A percentile compares a stretch with the other conserved stretches of the same genome.
phyloP scores from a whole-genome alignment of 2,329 filamentous ascomycete species.

The Fusarium annulatum region DNA sequence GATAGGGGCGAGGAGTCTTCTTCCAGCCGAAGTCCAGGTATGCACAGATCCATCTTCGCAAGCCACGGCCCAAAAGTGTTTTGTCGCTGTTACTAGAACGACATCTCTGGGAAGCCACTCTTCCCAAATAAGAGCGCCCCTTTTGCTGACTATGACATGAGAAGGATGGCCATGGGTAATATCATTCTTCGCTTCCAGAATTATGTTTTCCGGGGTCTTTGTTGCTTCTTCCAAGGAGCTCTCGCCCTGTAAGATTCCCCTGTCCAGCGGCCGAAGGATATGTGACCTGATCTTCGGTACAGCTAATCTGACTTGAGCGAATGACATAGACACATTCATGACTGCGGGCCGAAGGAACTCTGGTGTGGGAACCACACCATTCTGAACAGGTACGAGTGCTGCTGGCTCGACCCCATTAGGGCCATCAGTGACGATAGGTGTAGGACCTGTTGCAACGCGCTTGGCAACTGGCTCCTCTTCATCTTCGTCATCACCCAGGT shows the following conservation, averaged over 20 bases:
- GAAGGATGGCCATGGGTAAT: constrained; percentile 82
- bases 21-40: constrained; percentile 91
- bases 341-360: constrained; percentile 91
- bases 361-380: constrained; percentile 75
- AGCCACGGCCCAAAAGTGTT: constrained; percentile 89
- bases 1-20: constrained; percentile 84
- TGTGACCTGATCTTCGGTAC: constrained; percentile 87
- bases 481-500: constrained; percentile 79
- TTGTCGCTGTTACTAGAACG: constrained; percentile 90
- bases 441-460: constrained; percentile 72
- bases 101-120: constrained; percentile 90
- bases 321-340: constrained; percentile 80
- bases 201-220: constrained; percentile 74
- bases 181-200: constrained; percentile 91
- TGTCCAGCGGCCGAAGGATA: constrained; percentile 84
- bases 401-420: constrained; percentile 83
- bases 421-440: constrained; percentile 80
- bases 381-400: constrained; percentile 66
- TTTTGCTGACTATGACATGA: constrained; percentile 82
- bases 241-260: constrained; percentile 66
- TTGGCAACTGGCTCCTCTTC: constrained; percentile 68
- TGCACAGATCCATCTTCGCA: constrained; percentile 94
- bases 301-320: constrained; percentile 86
- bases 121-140: constrained; percentile 87
- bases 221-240: constrained; percentile 69